Percentiles rank a stretch among this genome's conserved stretches.
Conservation (phyloP, 164 flowering plant species). For the Magnolia officinalis region DNA sequence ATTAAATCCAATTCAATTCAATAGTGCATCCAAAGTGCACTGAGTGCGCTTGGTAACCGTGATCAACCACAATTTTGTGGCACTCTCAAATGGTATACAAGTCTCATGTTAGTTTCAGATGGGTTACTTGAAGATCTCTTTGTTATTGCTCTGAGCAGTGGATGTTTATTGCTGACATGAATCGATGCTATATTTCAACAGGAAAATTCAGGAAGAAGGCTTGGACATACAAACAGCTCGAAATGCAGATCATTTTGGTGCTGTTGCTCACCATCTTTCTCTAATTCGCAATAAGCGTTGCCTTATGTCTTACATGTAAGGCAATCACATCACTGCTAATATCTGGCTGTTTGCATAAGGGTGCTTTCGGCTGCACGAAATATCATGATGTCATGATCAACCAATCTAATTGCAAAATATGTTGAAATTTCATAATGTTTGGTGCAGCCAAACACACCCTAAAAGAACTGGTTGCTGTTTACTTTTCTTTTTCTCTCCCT, state of each 20-base stretch:
- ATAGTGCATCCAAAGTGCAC: neutral
- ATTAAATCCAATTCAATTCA: neutral
- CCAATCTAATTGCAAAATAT: neutral
- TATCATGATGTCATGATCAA: neutral
- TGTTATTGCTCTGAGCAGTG: neutral
- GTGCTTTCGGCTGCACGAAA: neutral
- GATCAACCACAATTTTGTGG: neutral
- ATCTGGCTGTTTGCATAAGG: neutral
- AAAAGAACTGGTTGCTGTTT: neutral
- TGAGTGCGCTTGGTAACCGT: neutral
- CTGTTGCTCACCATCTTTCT: constrained; percentile 82
- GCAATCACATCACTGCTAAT: constrained; percentile 5
- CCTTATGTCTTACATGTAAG: constrained; percentile 68
- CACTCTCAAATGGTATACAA: neutral
- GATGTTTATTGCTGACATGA: neutral
- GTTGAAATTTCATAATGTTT: neutral
- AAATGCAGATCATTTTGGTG: constrained; percentile 91
- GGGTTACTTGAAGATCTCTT: neutral
- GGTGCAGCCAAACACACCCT: neutral
- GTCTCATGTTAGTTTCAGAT: neutral
- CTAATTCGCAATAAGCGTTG: constrained; percentile 75
- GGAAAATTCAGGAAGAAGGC: constrained; percentile 87
- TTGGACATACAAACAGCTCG: constrained; percentile 64
- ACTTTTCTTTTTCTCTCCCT: no score
- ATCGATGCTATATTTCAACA: constrained; percentile 14